These are phyloP conservation scores for Raddia distichophylla DNA, from an alignment of 176 grass and related monocot genomes.

Conservation along the genomic window DNA sequence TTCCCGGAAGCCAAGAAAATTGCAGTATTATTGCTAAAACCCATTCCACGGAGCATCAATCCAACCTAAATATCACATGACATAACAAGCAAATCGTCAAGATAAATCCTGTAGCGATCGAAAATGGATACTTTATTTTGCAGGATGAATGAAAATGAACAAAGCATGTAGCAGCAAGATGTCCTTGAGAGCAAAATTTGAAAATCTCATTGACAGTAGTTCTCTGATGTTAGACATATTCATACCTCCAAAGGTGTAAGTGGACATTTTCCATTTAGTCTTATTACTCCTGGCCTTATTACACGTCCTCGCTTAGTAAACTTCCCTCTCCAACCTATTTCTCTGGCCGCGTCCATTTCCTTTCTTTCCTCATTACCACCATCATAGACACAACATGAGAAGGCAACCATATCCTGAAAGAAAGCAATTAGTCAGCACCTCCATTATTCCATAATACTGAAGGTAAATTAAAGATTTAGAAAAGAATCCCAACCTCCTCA, in stretches of 20 bases:
- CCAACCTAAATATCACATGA: slow-evolving; percentile 69
- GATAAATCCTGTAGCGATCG: slow-evolving; percentile 15
- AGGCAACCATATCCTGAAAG: slow-evolving; percentile 98
- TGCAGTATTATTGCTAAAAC: slow-evolving; percentile 84
- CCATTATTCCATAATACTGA: slow-evolving; percentile 11
- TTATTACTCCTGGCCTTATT: slow-evolving; percentile 86
- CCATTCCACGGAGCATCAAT: slow-evolving; percentile 97
- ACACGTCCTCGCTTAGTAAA: slow-evolving; percentile 87
- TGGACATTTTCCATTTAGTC: slow-evolving; percentile 96
- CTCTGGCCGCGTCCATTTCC: slow-evolving; percentile 88
- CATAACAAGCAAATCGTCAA: slow-evolving; percentile 30
- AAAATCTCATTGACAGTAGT: slow-evolving; percentile 24
- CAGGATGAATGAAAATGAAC: slow-evolving; percentile 39
- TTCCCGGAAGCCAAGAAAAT: slow-evolving; percentile 98
- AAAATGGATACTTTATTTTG: slow-evolving; percentile 15
- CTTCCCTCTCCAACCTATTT: slow-evolving; percentile 97
- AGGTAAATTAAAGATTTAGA: slow-evolving; percentile 14
- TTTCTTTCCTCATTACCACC: slow-evolving; percentile 82
- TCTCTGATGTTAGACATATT: slow-evolving; percentile 24
- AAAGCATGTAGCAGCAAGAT: slow-evolving; percentile 18
- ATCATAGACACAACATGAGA: slow-evolving; percentile 97
- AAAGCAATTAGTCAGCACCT: slow-evolving; percentile 30
- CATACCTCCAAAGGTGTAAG: slow-evolving; percentile 98
- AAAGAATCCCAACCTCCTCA: slow-evolving; percentile 76
- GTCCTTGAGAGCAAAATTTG: slow-evolving; percentile 8